Base-by-base conservation (phyloP, 345 rosid genomes). In the Draba incana region DNA sequence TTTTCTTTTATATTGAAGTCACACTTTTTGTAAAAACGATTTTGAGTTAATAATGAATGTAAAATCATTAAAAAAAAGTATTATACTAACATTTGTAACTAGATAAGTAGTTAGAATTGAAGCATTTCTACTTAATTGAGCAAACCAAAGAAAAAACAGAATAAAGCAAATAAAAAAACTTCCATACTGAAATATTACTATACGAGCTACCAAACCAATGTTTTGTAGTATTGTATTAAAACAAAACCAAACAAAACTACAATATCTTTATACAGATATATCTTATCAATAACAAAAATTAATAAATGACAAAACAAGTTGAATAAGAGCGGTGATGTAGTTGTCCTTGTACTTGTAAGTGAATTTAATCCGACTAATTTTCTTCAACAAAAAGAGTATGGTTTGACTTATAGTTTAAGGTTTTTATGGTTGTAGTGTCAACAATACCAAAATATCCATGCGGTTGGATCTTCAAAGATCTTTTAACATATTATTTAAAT, bases 401-500 rank as follows among this genome's bases (percentile, higher is more conserved):
- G 76, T 71, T 64, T 71, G 76, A 71, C 76, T 63, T 56, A 39
- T 9, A 64, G 70, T 38, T 55, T 42, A 15, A 56, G 31, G 1
- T 13, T 5, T 33, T 5, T 33, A 33, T 54, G 57, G 57, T 71
- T 45, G 49, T 15, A 51, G 67, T 35, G 60, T 33, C 60, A 7
- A 44, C n/a, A 63, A 7, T 49, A 60, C 28, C 38, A 38, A 47
- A 53, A 15, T 43, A 52, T 30, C 8, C 0, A 51, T 20, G 27
- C 24, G 13, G 50, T 60, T 54, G 61, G 46, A 61, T 70, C 30
- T 61, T 70, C 38, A 52, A 31, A 23, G 37, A 42, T 35, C 24
- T 42, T 20, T 1, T 35, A 8, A 62, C 41, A 37, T 53, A 64
- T 10, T 64, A 72, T 64, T 64, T 47, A 64, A 20, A 71, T 37